phyloP scores from a whole-genome alignment of 441 rosid genomes.

The Adansonia gregorii region DNA sequence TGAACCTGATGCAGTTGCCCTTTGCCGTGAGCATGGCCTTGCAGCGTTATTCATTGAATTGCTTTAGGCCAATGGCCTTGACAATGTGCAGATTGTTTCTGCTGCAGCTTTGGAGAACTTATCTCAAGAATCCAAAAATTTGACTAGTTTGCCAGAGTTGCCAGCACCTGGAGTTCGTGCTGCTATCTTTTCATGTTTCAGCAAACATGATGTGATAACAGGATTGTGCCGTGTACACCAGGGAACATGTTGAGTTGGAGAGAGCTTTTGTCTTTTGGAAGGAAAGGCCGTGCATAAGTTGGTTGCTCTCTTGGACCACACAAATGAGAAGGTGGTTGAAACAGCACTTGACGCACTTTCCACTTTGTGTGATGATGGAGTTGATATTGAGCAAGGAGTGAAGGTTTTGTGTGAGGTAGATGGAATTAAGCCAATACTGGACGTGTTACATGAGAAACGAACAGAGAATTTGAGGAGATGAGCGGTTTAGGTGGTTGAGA shows the following conservation, averaged over 20 bases:
- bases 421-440: conserved; percentile 66
- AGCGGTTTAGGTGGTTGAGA: conserved; percentile 88
- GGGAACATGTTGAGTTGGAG: conserved; percentile 76
- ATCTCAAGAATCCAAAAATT: conserved; percentile 67
- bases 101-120: conserved; percentile 90
- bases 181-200: conserved; percentile 71
- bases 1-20: conserved; percentile 61
- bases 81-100: conserved; percentile 81
- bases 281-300: conserved; percentile 84
- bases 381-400: conserved; percentile 77
- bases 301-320: conserved; percentile 85
- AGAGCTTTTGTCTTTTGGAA: conserved; percentile 77
- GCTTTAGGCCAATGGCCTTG: conserved; percentile 80
- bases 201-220: conserved; percentile 60
- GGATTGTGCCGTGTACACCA: conserved; percentile 81
- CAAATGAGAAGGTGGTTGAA: conserved; percentile 82
- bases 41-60: conserved; percentile 68
- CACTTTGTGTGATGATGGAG: conserved; percentile 72
- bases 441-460: conserved; percentile 60
- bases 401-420: conserved; percentile 59
- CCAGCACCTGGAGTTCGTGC: conserved; percentile 63
- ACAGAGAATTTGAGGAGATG: conserved; percentile 73
- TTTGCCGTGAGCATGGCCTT: conserved; percentile 72
- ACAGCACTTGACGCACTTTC: conserved; percentile 89
- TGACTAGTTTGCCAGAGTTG: conserved; percentile 69